A percentile compares a stretch with the other conserved stretches of the same genome.
These are phyloP conservation scores for Boletellus dicymbophilus DNA, from an alignment of 1,284 basidiomycete species.

Conservation along the genomic window DNA sequence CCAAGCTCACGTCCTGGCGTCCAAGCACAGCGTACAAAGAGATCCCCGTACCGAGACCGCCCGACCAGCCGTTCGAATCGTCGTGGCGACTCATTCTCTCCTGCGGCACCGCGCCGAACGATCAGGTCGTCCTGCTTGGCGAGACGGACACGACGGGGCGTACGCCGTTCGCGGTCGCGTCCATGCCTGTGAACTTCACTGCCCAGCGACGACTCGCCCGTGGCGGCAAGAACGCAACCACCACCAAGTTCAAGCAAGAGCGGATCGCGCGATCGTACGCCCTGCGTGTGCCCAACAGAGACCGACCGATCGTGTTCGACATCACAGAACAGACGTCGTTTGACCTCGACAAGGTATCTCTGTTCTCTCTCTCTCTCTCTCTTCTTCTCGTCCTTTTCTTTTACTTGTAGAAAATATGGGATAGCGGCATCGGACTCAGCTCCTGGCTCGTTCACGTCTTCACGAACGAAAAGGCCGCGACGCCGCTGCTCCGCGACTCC, in stretches of 20 bases:
- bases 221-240: slow-evolving; percentile 2
- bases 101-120: slow-evolving; percentile 25
- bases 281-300: slow-evolving; percentile 38
- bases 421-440: slow-evolving; percentile 81
- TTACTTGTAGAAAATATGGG: slow-evolving; percentile 82
- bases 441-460: slow-evolving; percentile 63
- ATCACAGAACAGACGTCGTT: slow-evolving; percentile 83
- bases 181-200: slow-evolving; percentile 61
- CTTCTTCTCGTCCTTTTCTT: too few species aligned
- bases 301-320: slow-evolving; percentile 37
- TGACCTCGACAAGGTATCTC: slow-evolving; percentile 83
- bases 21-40: slow-evolving; percentile 71
- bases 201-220: slow-evolving; percentile 22
- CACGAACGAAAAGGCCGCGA: neutral
- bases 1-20: slow-evolving; percentile 75
- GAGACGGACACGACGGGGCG: slow-evolving; percentile 35
- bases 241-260: slow-evolving; percentile 59
- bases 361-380: too few species aligned
- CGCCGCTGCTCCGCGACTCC: slow-evolving; percentile 12
- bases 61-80: slow-evolving; percentile 41
- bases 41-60: slow-evolving; percentile 64
- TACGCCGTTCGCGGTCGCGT: slow-evolving; percentile 58
- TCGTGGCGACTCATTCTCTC: slow-evolving; percentile 66
- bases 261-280: slow-evolving; percentile 53
- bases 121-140: slow-evolving; percentile 38